Evolutionary conservation across 352 stramenopile genomes (phyloP).

Genomic region (Pythium chondricola): DNA sequence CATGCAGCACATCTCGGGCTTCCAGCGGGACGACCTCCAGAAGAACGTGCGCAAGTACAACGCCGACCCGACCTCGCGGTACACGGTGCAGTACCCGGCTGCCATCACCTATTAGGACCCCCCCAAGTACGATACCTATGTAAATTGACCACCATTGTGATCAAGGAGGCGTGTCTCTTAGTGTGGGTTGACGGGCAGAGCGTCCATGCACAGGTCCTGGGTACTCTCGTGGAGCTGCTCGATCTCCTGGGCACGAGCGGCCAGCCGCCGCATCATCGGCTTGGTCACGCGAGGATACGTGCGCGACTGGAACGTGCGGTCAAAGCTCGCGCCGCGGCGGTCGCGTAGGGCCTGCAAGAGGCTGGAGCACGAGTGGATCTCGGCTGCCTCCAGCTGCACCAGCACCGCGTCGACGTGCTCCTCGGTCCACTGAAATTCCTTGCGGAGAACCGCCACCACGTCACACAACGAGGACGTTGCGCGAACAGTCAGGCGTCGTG

Average conservation of each 20-base stretch:
- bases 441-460: conserved; percentile 25
- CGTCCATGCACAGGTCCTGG: conserved; percentile 14
- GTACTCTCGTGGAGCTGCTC: conserved; percentile 16
- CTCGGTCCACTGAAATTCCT: conserved; percentile 39
- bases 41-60: conserved; percentile 83
- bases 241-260: conserved; percentile 1
- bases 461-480: conserved; percentile 22
- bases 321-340: conserved; percentile 27
- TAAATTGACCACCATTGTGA: too few species aligned
- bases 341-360: conserved; percentile 25
- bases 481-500: conserved; percentile 15
- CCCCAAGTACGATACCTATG: background rate
- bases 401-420: conserved; percentile 28
- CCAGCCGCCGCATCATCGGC: conserved; percentile 31
- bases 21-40: conserved; percentile 66
- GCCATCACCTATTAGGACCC: conserved; percentile 16
- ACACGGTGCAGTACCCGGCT: conserved; percentile 67
- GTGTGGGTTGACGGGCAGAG: conserved; percentile 16
- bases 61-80: conserved; percentile 64
- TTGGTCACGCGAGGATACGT: conserved; percentile 46
- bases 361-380: conserved; percentile 37
- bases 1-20: conserved; percentile 68
- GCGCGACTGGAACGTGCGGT: conserved; percentile 38
- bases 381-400: conserved; percentile 23
- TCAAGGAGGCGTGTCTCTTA: too few species aligned